A percentile compares a stretch with the other conserved stretches of the same genome.
Evolutionary conservation across 1,139 yeast genomes (phyloP).

Genomic region (Diutina scorzettiae): DNA sequence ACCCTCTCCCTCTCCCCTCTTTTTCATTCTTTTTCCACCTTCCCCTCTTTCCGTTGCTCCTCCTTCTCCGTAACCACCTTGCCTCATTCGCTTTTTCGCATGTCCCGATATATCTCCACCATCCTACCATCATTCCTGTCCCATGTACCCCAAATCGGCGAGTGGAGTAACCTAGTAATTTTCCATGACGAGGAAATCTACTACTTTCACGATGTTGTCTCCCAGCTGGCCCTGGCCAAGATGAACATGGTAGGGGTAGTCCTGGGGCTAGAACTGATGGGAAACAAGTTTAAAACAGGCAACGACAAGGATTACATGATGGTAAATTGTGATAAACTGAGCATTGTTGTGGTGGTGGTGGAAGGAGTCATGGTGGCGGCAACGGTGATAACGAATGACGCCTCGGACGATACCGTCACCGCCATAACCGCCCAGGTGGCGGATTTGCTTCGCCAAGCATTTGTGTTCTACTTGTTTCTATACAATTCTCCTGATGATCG

Average conservation of each 20-base stretch:
- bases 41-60: no score
- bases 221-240: neutral
- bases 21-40: no score
- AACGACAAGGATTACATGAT: slow-evolving; percentile 1
- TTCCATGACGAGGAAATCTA: slow-evolving; percentile 2
- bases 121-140: neutral
- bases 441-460: neutral
- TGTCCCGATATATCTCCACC: slow-evolving; percentile 3
- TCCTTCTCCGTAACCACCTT: no score
- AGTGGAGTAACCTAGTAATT: neutral
- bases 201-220: neutral
- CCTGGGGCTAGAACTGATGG: neutral
- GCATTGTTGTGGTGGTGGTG: neutral
- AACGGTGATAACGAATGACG: neutral
- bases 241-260: slow-evolving; percentile 4
- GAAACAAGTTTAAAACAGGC: neutral
- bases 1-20: no score
- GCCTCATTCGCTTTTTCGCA: neutral
- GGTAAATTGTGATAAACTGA: neutral
- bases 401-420: neutral
- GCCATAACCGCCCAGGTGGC: neutral
- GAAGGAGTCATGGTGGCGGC: neutral
- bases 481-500: neutral
- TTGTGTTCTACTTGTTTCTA: neutral
- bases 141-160: neutral